Base-by-base conservation (phyloP, 1,284 basidiomycete genomes). In the Leccinum griseonigrum region DNA sequence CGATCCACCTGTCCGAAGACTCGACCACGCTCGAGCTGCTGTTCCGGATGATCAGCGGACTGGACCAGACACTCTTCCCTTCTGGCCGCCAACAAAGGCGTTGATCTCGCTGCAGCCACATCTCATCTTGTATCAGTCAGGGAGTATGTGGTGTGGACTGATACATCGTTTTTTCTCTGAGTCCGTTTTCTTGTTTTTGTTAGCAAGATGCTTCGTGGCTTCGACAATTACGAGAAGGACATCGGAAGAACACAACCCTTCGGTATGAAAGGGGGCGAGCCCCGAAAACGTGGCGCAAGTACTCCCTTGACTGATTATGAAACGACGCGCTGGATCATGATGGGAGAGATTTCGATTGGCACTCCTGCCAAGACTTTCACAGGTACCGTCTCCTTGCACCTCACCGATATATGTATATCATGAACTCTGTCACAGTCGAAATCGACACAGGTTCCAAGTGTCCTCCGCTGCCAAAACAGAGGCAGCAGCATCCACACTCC, bases 31-130 rank as follows among this genome's bases (percentile, higher is more conserved):
- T 89, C 38, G 84, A 86, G 65, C 72, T 76, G 11, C 72, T 89
- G 7, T 76, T 89, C 4, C 80, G 81, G 63, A 85, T 89, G 81
- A 75, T 83, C 26, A 85, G 81, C 55, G 85, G 86, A 5, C 76
- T 85, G 16, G 78, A 46, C 4, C 11, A 46, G 10, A 46, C 10
- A 22, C 11, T 22, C 43, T 11, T 18, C 18, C 18, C 43, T 22
- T 22, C 18, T 48, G 11, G 18, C 13, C 18, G 2, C 18, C 11
- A 22, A 22, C 18, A 22, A 48, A 48, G 11, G 43, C 4, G 10
- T 48, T 16, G 43, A 48, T 22, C 11, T 48, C 18, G 43, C n/a
- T 18, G 18, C 18, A 48, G 11, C 18, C 43, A 11, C 43, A 48
- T 48, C 43, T 48, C 43, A 22, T 48, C 43, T 48, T 48, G 46